A percentile compares a stretch with the other conserved stretches of the same genome.
phyloP scores from a whole-genome alignment of 2,329 filamentous ascomycete genomes.

The Byssothecium circinans region DNA sequence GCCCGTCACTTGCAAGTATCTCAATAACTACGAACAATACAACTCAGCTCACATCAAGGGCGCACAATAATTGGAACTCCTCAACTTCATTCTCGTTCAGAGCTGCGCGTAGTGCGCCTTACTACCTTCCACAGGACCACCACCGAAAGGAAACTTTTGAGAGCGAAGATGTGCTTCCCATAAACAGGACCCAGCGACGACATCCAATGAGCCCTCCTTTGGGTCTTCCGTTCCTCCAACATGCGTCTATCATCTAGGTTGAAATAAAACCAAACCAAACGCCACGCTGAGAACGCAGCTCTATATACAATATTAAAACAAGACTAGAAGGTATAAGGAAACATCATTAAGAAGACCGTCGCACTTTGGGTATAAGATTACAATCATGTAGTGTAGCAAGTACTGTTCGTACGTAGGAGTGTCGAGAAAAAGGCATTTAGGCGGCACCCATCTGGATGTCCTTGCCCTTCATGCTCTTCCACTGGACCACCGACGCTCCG shows the following conservation, averaged over 20 bases:
- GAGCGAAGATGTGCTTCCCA: not conserved
- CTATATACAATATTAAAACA: not conserved
- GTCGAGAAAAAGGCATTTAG: conserved; percentile 9
- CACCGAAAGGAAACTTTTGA: not conserved
- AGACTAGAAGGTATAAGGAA: not conserved
- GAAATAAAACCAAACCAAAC: not conserved
- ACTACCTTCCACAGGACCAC: too few relatives aligned
- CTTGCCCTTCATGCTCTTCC: conserved; percentile 66
- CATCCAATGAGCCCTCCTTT: not conserved
- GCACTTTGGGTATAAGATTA: not conserved
- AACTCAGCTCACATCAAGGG: too few relatives aligned
- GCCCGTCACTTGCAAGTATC: too few relatives aligned
- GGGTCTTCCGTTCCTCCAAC: not conserved
- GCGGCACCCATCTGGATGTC: conserved; percentile 45
- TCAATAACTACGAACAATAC: too few relatives aligned
- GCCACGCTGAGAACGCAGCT: too few relatives aligned
- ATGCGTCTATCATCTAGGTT: not conserved
- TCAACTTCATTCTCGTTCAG: too few relatives aligned
- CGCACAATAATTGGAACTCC: too few relatives aligned
- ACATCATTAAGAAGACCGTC: not conserved
- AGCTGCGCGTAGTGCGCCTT: too few relatives aligned
- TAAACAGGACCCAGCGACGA: not conserved
- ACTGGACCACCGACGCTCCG: conserved; percentile 61
- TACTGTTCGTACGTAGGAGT: not conserved
- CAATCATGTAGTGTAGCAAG: not conserved